Base-by-base conservation (phyloP, 257 asterid species). In the Apocynum venetum region DNA sequence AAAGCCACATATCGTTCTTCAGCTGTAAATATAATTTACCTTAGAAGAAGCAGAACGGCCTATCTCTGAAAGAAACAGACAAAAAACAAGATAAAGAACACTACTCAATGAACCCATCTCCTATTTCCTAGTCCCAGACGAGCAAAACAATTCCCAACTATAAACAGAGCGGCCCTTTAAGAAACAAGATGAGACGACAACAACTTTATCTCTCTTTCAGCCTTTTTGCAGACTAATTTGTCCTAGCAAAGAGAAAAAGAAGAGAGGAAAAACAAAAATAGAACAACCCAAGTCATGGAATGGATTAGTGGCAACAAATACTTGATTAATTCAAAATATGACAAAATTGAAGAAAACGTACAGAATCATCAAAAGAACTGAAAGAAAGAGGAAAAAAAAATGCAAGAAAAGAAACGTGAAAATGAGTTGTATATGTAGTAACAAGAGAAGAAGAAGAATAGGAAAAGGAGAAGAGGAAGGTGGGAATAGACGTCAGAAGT, bases 1-100 rank as follows among this genome's bases (percentile, higher is more conserved):
- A 31, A 38, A 79, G 19, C 10, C 0, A 48, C 0, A 44, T 44
- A 47, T 40, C 48, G 40, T 48, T 72, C 73, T 43, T 8, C 31
- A 60, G 15, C 44, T 25, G 64, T 11, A 13, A 71, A 31, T 5
- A 7, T 10, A 17, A 4, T 20, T 76, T 80, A 94, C 98, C 98
- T 94, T 84, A 25, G 98, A 81, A 78, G 96, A 90, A 81, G 85
- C 78, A 76, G 89, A 88, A 77, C 85, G 84, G 78, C 80, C 74
- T 83, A 88, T 81, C 82, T 73, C 71, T 1, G 89, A 82, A 77
- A 90, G 86, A 68, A 86, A 76, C 78, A 88, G 79, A 78, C 85
- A 83, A 1, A 89, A 74, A 66, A 75, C 81, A 20, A 83, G 77
- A 75, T 70, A 77, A 77, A 86, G 82, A 80, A 80, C 80, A 61